Evolutionary conservation across 768 basidiomycete genomes (phyloP), one percentile per base, ranked within the genome.

Genomic region (Pleurotus giganteus): DNA sequence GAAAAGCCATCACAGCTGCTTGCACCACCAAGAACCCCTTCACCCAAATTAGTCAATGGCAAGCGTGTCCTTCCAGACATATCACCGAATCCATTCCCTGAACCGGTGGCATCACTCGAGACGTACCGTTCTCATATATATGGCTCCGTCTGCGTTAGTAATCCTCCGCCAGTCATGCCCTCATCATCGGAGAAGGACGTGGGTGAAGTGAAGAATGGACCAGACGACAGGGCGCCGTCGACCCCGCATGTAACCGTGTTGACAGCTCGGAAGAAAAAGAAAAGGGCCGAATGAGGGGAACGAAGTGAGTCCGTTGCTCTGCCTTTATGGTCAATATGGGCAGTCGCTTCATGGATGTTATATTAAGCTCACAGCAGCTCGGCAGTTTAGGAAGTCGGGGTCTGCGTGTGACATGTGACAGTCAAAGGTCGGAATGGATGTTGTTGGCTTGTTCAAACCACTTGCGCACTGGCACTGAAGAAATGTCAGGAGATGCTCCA

Each of bases 81-180:
- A 24, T 84, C 86, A 45, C 85, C 86, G 37, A 87, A 85, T 62
- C 80, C 83, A 17, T 86, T 86, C 65, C 76, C 83, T 6, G 87
- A 88, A 62, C 85, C 86, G 5, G 78, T 78, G 47, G 74, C 81
- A 31, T 83, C 82, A 29, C 68, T 78, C 39, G 83, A 83, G 66
- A 85, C 81, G 47, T 88, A 89, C 67, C 54, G 66, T n/a, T 67
- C 74, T 47, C 69, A 82, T 63, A 81, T 89, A 26, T 86, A 84
- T 64, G 87, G 87, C 24, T 64, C 72, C n/a, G 66, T 82, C 42
- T 57, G 55, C 39, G 82, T 87, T 45, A 72, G 73, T 55, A 88
- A 88, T 61, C 58, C 69, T n/a, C 61, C 73, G 17, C 66, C 66
- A 4, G 63, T 56, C 41, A 6, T 51, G 21, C 59, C 56, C 34